Evolutionary conservation across 306 rosid species (phyloP).

Genomic region (Acacia confusa): DNA sequence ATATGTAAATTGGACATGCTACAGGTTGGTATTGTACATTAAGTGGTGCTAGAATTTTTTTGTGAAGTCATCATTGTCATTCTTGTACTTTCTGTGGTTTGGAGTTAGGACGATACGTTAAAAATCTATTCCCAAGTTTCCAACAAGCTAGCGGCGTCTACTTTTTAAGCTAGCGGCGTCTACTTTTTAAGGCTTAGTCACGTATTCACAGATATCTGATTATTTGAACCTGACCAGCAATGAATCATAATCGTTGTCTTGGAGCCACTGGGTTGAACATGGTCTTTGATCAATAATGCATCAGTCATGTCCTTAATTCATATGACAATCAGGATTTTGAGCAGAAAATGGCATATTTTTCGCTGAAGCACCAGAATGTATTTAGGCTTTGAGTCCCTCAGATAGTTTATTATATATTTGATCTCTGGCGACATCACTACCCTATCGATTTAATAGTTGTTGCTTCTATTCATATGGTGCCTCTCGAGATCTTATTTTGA

Average conservation of each 20-base stretch:
- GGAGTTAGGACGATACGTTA: not conserved
- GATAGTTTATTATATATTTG: not conserved
- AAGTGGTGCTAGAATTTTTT: not conserved
- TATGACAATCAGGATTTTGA: not conserved
- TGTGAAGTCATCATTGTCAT: not conserved
- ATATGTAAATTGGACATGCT: not conserved
- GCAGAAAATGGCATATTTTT: not conserved
- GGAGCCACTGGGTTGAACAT: conserved; percentile 9
- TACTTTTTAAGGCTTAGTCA: not conserved
- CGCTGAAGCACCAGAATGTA: conserved; percentile 1
- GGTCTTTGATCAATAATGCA: not conserved
- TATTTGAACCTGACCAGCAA: not conserved
- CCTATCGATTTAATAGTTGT: conserved; percentile 7
- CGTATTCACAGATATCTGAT: not conserved
- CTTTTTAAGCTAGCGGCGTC: not conserved
- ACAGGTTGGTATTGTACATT: not conserved
- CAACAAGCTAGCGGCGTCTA: not conserved
- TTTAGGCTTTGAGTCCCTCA: conserved; percentile 3
- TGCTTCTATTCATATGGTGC: not conserved
- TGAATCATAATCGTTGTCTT: conserved; percentile 4
- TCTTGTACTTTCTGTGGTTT: not conserved
- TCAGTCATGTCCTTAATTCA: not conserved
- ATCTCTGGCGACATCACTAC: not conserved
- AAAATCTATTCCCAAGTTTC: not conserved
- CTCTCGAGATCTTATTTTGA: not conserved